These are phyloP conservation scores for Candida montana DNA, from an alignment of 805 yeast species.

Conservation along the genomic window DNA sequence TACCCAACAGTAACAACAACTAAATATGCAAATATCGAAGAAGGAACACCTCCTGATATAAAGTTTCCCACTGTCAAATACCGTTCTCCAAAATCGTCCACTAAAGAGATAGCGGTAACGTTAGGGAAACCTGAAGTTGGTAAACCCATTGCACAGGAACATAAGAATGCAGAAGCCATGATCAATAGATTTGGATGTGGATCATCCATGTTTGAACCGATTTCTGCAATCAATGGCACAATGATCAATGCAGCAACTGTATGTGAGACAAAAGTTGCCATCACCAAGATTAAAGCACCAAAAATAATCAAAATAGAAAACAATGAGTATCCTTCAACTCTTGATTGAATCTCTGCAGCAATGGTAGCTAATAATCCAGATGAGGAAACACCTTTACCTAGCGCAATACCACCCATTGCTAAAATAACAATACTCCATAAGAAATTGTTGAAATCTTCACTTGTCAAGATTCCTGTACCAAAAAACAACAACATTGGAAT, in stretches of 20 bases:
- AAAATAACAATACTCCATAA: conserved; percentile 94
- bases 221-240: conserved; percentile 83
- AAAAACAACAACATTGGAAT: conserved; percentile 88
- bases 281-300: conserved; percentile 72
- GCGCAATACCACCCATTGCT: conserved; percentile 97
- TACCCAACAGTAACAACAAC: conserved; percentile 79
- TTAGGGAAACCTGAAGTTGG: conserved; percentile 98
- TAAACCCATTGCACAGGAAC: conserved; percentile 95
- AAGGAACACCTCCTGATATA: conserved; percentile 86
- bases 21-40: conserved; percentile 68
- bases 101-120: conserved; percentile 92
- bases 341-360: conserved; percentile 60
- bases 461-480: conserved; percentile 80
- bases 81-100: conserved; percentile 87
- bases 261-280: conserved; percentile 95
- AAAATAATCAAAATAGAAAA: conserved; percentile 73
- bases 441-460: conserved; percentile 92
- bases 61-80: conserved; percentile 83
- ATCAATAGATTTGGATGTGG: conserved; percentile 86
- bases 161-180: conserved; percentile 56
- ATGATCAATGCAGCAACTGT: conserved; percentile 95
- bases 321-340: conserved; percentile 62
- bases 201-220: conserved; percentile 66
- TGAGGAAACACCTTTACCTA: conserved; percentile 91
- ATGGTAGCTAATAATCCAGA: conserved; percentile 81